Evolutionary conservation across 129 eudicot genomes (phyloP), one percentile per base, ranked within the genome.

Genomic region (Heracleum sosnowskyi): DNA sequence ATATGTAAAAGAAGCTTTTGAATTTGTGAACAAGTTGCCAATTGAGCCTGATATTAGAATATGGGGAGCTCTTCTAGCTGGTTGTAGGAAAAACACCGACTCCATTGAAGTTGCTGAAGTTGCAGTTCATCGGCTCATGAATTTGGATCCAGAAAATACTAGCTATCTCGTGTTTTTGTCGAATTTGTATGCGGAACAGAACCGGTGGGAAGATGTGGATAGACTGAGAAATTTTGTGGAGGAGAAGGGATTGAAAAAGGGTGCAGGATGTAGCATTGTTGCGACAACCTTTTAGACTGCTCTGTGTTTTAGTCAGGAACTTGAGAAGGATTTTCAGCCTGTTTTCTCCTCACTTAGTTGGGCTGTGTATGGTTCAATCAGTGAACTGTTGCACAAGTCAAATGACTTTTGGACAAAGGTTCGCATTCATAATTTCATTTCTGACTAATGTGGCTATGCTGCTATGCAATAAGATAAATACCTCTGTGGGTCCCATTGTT

Each of bases 11-110:
- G 86, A 80, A 75, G 90, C 88, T 62, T 77, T 86, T 24, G 88
- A 86, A 17, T 88, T 88, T 80, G 88, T 82, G 70, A 83, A 80
- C 39, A 80, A 75, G 33, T 86, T 88, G 92, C 88, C 85, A 1
- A 57, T 88, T 40, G 80, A 88, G 46, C 85, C 90, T 69, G 92
- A 86, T 82, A 82, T 82, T 26, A 33, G 90, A 73, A 86, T 88
- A 22, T 86, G 90, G 92, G 90, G 90, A 60, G 83, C 92, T 73
- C 77, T 88, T 83, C 82, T 88, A 40, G 90, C 90, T 80, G 90
- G 90, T 51, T 86, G 88, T 73, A 80, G 82, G 73, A 76, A 72
- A 73, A 49, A 69, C 78, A 42, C 71, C 42, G 84, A 82, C 44
- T 69, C 84, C 15, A 22, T 24, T 66, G 84, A 79, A 36, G 81